A percentile compares a stretch with the other conserved stretches of the same genome.
phyloP scores from a whole-genome alignment of 768 basidiomycete species.

The Cubamyces lactineus region DNA sequence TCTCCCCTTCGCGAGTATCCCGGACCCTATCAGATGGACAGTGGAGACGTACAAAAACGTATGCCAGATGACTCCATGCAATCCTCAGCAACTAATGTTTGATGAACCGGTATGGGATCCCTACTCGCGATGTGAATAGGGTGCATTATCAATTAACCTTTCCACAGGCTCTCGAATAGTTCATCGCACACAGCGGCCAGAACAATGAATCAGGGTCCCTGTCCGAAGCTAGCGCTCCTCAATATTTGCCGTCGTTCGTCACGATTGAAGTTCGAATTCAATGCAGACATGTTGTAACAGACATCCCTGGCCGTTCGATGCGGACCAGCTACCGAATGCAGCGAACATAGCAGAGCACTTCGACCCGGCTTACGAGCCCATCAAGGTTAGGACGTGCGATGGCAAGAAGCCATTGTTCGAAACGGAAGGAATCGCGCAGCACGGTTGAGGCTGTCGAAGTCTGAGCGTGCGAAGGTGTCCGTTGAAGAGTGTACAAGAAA shows the following conservation, averaged over 20 bases:
- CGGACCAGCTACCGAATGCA: conserved; percentile 27
- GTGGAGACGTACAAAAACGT: conserved; percentile 9
- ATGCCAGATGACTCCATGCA: conserved; percentile 3
- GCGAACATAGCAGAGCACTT: conserved; percentile 26
- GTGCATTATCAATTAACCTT: too few relatives aligned
- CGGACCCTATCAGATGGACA: conserved; percentile 9
- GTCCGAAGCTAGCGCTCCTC: conserved; percentile 27
- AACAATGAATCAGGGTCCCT: conserved; percentile 30
- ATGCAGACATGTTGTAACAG: background rate
- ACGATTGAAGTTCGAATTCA: too few relatives aligned
- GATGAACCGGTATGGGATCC: conserved; percentile 5
- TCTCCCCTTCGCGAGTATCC: conserved; percentile 3
- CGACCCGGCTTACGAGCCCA: conserved; percentile 31
- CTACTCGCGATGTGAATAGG: background rate
- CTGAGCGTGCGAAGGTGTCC: conserved; percentile 27
- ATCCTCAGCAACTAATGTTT: conserved; percentile 19
- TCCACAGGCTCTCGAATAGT: conserved; percentile 15
- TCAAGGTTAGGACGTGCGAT: conserved; percentile 30
- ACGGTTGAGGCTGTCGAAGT: conserved; percentile 28
- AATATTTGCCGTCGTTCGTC: too few relatives aligned
- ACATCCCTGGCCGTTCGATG: conserved; percentile 33
- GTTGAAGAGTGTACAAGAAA: conserved; percentile 31
- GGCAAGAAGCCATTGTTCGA: conserved; percentile 22
- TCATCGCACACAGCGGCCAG: conserved; percentile 32
- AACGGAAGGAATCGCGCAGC: conserved; percentile 22